Percentiles rank a stretch among this genome's conserved stretches.
Conservation (phyloP, 2,329 filamentous ascomycete species). For the Beauveria sp. region DNA sequence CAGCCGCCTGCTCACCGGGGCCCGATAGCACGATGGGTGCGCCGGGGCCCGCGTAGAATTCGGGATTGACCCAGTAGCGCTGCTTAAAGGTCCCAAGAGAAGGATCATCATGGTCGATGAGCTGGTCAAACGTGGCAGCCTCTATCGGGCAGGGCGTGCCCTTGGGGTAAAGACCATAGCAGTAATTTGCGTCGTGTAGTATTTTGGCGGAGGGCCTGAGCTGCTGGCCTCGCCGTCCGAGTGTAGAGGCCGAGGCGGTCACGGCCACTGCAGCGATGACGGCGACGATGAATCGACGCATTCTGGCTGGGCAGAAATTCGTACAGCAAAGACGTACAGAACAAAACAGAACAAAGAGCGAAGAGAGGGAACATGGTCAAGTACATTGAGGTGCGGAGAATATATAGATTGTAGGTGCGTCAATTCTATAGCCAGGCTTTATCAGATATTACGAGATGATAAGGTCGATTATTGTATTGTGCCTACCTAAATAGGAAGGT, state of each 20-base stretch:
- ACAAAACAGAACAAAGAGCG: no score
- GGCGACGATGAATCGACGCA: not conserved
- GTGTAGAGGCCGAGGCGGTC: not conserved
- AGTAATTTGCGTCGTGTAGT: not conserved
- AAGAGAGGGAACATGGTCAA: not conserved
- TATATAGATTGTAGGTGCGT: not conserved
- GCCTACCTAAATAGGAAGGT: not conserved
- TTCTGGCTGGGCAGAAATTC: not conserved
- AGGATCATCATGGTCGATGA: slow-evolving; percentile 51
- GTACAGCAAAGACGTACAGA: not conserved
- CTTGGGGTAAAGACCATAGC: slow-evolving; percentile 1
- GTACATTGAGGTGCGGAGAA: not conserved
- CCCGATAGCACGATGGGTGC: slow-evolving; percentile 67
- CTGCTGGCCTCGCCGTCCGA: not conserved
- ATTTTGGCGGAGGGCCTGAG: not conserved
- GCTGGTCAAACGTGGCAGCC: slow-evolving; percentile 39
- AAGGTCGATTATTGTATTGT: not conserved
- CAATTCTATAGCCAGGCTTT: not conserved
- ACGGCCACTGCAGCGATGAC: not conserved
- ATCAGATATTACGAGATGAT: not conserved
- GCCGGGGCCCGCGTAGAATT: slow-evolving; percentile 64
- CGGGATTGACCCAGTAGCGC: slow-evolving; percentile 74
- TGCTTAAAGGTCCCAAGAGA: slow-evolving; percentile 54
- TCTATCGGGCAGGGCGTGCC: not conserved
- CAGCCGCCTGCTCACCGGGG: slow-evolving; percentile 56